phyloP scores from a whole-genome alignment of 768 basidiomycete genomes.

The Kwoniella newhampshirensis region DNA sequence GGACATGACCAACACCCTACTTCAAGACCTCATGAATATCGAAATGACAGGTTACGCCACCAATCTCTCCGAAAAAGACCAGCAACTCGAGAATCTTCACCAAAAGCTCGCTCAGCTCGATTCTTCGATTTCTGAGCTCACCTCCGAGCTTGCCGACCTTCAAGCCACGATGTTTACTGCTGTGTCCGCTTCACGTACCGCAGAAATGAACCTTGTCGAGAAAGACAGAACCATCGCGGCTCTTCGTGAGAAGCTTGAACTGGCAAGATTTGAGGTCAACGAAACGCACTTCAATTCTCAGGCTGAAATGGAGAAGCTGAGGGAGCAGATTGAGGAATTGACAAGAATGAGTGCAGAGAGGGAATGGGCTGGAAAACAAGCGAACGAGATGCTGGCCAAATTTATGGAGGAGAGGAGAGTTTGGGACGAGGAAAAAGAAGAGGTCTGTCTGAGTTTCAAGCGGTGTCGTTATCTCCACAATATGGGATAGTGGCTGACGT shows the following conservation, averaged over 20 bases:
- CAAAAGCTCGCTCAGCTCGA: not conserved
- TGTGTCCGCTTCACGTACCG: not conserved
- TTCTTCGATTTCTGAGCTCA: not conserved
- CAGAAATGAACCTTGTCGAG: not conserved
- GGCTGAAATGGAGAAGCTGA: constrained; percentile 21
- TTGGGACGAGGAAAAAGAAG: constrained; percentile 15
- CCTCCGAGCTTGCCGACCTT: not conserved
- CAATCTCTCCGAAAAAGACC: not conserved
- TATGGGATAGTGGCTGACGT: no score
- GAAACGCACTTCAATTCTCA: constrained; percentile 19
- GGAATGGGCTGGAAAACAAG: constrained; percentile 16
- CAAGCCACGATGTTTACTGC: not conserved
- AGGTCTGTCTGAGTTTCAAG: constrained; percentile 21
- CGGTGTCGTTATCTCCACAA: not conserved
- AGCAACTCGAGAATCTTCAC: not conserved
- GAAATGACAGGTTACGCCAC: not conserved
- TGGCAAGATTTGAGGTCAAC: constrained; percentile 27
- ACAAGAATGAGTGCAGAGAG: constrained; percentile 4
- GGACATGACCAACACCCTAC: not conserved
- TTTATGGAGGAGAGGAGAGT: constrained; percentile 18
- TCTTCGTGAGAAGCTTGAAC: constrained; percentile 23
- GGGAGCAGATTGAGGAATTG: constrained; percentile 22
- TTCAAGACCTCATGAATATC: not conserved
- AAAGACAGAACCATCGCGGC: constrained; percentile 20
- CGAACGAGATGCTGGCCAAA: constrained; percentile 11